A percentile compares a stretch with the other conserved stretches of the same genome.
These are phyloP conservation scores for Dactylorhiza incarnata DNA, from an alignment of 106 monocot genomes.

Conservation along the genomic window DNA sequence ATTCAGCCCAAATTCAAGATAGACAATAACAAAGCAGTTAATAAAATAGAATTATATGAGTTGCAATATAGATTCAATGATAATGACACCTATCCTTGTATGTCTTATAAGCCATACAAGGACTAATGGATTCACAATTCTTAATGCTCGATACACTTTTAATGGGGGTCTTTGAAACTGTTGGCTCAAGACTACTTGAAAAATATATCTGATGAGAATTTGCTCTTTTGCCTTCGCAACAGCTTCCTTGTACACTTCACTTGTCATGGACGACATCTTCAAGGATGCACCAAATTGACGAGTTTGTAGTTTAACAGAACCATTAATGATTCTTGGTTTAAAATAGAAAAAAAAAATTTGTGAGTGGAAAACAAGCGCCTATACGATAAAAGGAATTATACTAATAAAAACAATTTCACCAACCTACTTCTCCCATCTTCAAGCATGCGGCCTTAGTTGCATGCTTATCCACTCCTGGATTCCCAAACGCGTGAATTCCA, in stretches of 20 bases:
- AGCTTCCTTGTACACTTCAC: conserved; percentile 68
- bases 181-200: conserved; percentile 93
- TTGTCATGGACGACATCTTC: conserved; percentile 71
- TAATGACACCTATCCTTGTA: too few species aligned
- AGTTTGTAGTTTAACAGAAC: conserved; percentile 59
- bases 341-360: not conserved
- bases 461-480: too few species aligned
- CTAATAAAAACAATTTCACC: conserved; percentile 19
- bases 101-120: conserved; percentile 92
- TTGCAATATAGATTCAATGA: too few species aligned
- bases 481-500: too few species aligned
- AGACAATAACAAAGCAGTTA: too few species aligned
- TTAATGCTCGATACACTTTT: conserved; percentile 86
- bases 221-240: conserved; percentile 85
- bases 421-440: conserved; percentile 58
- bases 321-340: conserved; percentile 45
- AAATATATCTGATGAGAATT: conserved; percentile 87
- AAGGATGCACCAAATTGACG: conserved; percentile 50
- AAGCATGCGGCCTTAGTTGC: too few species aligned
- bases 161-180: conserved; percentile 89
- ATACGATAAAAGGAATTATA: not conserved
- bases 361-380: not conserved
- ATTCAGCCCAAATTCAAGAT: too few species aligned
- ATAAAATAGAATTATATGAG: too few species aligned
- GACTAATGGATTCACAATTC: conserved; percentile 95